Percentiles rank a stretch among this genome's conserved stretches.
These are phyloP conservation scores for Fagopyrum tataricum DNA, from an alignment of 148 eudicot genomes.

Conservation along the genomic window DNA sequence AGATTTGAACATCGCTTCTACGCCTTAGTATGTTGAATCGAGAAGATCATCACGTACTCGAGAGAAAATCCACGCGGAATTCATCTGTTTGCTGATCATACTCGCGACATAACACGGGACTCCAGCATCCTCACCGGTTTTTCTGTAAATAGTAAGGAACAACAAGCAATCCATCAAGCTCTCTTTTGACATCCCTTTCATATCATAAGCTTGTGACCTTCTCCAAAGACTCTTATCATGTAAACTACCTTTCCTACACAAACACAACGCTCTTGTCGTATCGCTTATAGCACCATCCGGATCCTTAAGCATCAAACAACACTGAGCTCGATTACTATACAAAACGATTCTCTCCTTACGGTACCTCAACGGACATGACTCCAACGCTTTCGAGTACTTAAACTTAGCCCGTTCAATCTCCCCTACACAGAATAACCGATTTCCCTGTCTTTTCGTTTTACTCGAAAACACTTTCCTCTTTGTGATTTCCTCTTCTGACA, in stretches of 20 bases:
- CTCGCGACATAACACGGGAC: conserved; percentile 52
- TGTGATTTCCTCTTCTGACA: conserved; percentile 37
- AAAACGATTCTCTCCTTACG: conserved; percentile 69
- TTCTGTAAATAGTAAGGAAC: conserved; percentile 36
- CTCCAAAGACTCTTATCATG: conserved; percentile 84
- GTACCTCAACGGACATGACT: conserved; percentile 49
- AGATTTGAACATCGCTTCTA: too few species aligned
- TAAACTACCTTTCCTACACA: conserved; percentile 40
- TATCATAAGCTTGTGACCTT: conserved; percentile 88
- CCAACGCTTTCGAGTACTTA: conserved; percentile 57
- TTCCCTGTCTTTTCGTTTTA: conserved; percentile 56
- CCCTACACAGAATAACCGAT: conserved; percentile 41
- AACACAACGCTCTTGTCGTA: conserved; percentile 58
- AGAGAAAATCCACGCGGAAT: conserved; percentile 52
- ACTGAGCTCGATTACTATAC: conserved; percentile 80
- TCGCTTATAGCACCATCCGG: conserved; percentile 59
- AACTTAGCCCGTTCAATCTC: conserved; percentile 40
- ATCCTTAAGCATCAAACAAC: conserved; percentile 42
- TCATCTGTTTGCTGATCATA: conserved; percentile 69
- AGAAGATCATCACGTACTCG: not conserved
- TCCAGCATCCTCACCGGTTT: conserved; percentile 14
- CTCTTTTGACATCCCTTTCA: conserved; percentile 63
- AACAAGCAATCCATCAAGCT: conserved; percentile 80
- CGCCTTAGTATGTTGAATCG: too few species aligned
- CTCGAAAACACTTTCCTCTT: conserved; percentile 38